phyloP scores from a whole-genome alignment of 768 basidiomycete genomes.

The Trametes gibbosa region DNA sequence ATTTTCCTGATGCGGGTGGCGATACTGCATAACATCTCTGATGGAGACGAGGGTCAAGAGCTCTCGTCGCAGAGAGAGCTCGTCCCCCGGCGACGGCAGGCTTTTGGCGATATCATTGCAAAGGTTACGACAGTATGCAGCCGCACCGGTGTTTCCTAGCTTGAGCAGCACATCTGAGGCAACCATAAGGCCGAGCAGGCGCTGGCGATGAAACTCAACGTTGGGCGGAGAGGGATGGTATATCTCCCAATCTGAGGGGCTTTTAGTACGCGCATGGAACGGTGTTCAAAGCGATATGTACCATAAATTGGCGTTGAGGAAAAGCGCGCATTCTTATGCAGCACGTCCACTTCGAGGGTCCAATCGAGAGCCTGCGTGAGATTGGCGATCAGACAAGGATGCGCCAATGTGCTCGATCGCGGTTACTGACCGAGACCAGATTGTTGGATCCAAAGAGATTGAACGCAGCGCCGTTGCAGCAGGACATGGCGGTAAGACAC shows the following conservation, averaged over 20 bases:
- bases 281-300: neutral
- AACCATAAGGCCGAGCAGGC: slow-evolving; percentile 24
- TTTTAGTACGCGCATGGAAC: neutral
- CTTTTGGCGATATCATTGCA: neutral
- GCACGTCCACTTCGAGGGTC: slow-evolving; percentile 29
- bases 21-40: neutral
- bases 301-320: slow-evolving; percentile 5
- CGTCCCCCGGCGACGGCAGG: neutral
- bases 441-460: slow-evolving; percentile 2
- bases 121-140: slow-evolving; percentile 29
- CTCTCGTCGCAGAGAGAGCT: slow-evolving; percentile 1
- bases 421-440: slow-evolving; percentile 9
- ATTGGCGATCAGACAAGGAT: neutral
- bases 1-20: too few species aligned
- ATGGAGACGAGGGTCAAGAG: neutral
- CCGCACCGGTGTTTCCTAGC: slow-evolving; percentile 36
- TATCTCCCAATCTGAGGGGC: slow-evolving; percentile 26
- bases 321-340: slow-evolving; percentile 26
- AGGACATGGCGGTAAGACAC: slow-evolving; percentile 13
- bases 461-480: slow-evolving; percentile 14
- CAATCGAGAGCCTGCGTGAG: slow-evolving; percentile 30
- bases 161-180: slow-evolving; percentile 28
- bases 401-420: neutral
- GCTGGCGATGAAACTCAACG: slow-evolving; percentile 28
- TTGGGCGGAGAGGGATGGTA: slow-evolving; percentile 24